These are phyloP conservation scores for Anaeromyces robustus DNA, from an alignment of 192 early-diverging fungal genomes.

Conservation along the genomic window DNA sequence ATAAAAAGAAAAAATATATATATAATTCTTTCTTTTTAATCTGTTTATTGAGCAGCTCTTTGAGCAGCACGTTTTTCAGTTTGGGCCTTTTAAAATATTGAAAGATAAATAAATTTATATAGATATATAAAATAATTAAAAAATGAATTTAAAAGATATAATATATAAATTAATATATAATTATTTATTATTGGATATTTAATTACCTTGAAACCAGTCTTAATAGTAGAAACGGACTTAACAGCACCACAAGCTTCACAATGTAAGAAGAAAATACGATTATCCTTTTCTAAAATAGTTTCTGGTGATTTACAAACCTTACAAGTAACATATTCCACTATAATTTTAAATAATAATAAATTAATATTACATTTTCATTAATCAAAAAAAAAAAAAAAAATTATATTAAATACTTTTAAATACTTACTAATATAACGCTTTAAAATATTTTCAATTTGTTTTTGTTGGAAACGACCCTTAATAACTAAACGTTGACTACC, in stretches of 20 bases:
- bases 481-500: constrained; percentile 79
- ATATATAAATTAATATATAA: too few relatives aligned
- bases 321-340: constrained; percentile 94
- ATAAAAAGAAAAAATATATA: too few relatives aligned
- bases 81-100: background rate
- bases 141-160: too few relatives aligned
- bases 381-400: constrained; percentile 5
- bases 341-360: background rate
- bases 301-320: constrained; percentile 96
- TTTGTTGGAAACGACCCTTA: constrained; percentile 96
- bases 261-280: constrained; percentile 88
- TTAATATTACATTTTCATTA: constrained; percentile 5
- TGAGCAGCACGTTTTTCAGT: background rate
- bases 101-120: too few relatives aligned
- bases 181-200: background rate
- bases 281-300: constrained; percentile 87
- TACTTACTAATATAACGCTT: constrained; percentile 79
- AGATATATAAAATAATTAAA: too few relatives aligned
- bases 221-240: constrained; percentile 88
- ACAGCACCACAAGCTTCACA: constrained; percentile 93
- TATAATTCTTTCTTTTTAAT: background rate
- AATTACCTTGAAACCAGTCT: constrained; percentile 79
- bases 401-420: too few relatives aligned
- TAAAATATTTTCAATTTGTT: constrained; percentile 95
- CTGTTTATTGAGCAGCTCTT: background rate